Conservation (phyloP, 768 basidiomycete species). For the Pleurotus ostreatus region DNA sequence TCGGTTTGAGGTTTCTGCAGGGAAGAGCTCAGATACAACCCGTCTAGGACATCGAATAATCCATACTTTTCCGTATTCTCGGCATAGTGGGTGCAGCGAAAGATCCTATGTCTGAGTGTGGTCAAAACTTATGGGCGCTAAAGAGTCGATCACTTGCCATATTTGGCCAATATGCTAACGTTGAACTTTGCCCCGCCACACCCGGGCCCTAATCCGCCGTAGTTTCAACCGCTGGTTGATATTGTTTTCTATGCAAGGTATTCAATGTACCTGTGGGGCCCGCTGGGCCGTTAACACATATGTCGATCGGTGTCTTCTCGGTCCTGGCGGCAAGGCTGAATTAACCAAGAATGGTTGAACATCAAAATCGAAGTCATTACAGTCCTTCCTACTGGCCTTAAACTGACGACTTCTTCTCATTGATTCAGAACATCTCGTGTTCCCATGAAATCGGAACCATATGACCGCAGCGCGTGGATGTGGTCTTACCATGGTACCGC, state of each 20-base stretch:
- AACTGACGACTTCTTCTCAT: background rate
- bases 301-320: background rate
- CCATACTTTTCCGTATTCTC: slow-evolving; percentile 65
- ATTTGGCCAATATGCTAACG: too few species aligned
- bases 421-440: background rate
- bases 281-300: too few species aligned
- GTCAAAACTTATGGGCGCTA: too few species aligned
- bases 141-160: too few species aligned
- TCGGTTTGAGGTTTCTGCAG: slow-evolving; percentile 80
- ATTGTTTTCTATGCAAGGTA: too few species aligned
- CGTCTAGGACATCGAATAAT: background rate
- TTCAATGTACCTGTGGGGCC: too few species aligned
- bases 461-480: too few species aligned
- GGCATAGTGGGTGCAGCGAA: slow-evolving; percentile 27
- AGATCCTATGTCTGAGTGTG: too few species aligned
- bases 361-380: background rate
- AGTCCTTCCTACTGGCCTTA: background rate
- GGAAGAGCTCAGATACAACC: slow-evolving; percentile 8
- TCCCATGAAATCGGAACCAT: background rate
- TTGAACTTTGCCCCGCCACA: too few species aligned
- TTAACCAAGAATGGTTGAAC: background rate
- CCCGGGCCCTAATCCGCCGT: too few species aligned
- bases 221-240: too few species aligned
- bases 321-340: background rate
- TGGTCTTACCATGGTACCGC: background rate